phyloP scores from a whole-genome alignment of 2,329 filamentous ascomycete genomes.

The Rutstroemia sp. region DNA sequence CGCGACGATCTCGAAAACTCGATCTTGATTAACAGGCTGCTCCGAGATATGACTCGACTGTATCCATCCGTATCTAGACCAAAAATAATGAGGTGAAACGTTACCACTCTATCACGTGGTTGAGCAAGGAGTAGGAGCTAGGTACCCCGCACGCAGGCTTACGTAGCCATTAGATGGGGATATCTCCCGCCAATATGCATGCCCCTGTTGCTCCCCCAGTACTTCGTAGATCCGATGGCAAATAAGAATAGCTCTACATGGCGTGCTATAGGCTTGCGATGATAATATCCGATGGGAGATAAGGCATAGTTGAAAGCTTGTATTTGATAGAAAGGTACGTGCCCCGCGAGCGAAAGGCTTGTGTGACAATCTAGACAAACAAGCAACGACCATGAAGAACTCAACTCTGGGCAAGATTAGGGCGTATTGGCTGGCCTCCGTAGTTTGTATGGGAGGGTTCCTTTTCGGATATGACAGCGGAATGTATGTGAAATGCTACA shows the following conservation, averaged over 20 bases:
- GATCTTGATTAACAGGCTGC: not conserved
- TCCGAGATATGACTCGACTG: too few relatives aligned
- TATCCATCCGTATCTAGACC: too few relatives aligned
- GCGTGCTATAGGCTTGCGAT: not conserved
- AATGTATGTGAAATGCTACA: conserved; percentile 27
- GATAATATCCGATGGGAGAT: not conserved
- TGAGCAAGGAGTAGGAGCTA: not conserved
- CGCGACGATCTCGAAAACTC: not conserved
- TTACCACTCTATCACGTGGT: not conserved
- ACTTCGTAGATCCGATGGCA: not conserved
- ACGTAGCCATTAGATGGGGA: too few relatives aligned
- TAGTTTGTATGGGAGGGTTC: conserved; percentile 45
- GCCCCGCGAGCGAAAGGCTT: too few relatives aligned
- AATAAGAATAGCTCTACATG: not conserved
- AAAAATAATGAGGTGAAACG: not conserved
- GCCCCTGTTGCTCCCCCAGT: not conserved
- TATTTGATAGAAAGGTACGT: too few relatives aligned
- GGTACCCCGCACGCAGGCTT: not conserved
- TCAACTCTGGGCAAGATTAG: conserved; percentile 33
- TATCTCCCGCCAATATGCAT: too few relatives aligned
- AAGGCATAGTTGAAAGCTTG: not conserved
- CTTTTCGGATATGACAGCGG: conserved; percentile 39
- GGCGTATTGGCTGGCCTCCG: conserved; percentile 43
- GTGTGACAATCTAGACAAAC: too few relatives aligned
- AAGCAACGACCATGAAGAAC: conserved; percentile 12